Evolutionary conservation across 2,329 filamentous ascomycete genomes (phyloP).

Genomic region (Colletotrichum echinochloae): DNA sequence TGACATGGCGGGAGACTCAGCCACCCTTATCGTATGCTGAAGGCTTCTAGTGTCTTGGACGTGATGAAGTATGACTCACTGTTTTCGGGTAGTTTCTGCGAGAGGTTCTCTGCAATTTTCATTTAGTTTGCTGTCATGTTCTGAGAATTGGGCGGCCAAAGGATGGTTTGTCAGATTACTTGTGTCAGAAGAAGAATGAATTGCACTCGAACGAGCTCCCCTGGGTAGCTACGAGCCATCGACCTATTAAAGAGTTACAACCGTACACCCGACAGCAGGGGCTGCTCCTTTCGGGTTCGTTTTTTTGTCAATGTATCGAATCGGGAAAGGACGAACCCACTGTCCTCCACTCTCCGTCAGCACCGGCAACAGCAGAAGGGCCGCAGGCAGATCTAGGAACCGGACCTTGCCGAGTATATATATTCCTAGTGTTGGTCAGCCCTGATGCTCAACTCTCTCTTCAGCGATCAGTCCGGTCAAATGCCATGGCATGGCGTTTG

Average conservation of each 20-base stretch:
- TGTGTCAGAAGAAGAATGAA: neutral
- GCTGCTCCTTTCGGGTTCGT: constrained; percentile 22
- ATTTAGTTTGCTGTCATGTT: neutral
- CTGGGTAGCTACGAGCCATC: neutral
- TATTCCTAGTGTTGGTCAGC: neutral
- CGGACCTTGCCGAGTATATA: constrained; percentile 6
- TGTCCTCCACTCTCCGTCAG: constrained; percentile 15
- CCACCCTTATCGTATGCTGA: constrained; percentile 13
- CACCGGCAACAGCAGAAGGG: constrained; percentile 16
- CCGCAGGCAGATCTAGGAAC: constrained; percentile 17
- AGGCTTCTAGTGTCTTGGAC: neutral
- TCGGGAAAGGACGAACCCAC: neutral
- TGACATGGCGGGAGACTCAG: neutral
- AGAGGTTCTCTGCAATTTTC: neutral
- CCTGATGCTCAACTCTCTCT: neutral
- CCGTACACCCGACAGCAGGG: constrained; percentile 16
- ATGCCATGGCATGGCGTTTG: neutral
- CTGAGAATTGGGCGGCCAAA: neutral
- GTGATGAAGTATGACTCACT: constrained; percentile 6
- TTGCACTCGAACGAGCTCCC: neutral
- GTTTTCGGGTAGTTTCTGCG: neutral
- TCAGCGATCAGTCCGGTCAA: too few species aligned
- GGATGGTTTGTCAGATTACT: neutral
- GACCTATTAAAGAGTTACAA: neutral
- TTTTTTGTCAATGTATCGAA: constrained; percentile 7